phyloP scores from a whole-genome alignment of 23 red algal species.

The Gracilaria caudata region DNA sequence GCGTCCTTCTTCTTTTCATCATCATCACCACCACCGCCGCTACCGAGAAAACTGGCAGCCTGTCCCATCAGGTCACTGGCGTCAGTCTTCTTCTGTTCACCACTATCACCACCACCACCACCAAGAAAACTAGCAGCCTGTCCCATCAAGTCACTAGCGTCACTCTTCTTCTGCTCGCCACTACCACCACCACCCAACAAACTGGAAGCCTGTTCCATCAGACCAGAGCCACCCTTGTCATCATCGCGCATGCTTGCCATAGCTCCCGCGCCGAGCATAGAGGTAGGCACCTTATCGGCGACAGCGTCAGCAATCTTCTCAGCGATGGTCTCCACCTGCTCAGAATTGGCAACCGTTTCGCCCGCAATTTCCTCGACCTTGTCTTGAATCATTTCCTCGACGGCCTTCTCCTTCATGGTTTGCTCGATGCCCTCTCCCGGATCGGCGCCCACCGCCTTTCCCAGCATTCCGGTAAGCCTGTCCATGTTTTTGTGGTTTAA shows the following conservation, averaged over 20 bases:
- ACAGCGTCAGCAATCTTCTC: conserved; percentile 41
- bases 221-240: background rate
- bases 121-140: background rate
- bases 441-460: conserved; percentile 21
- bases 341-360: conserved; percentile 23
- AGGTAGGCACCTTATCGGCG: conserved; percentile 1
- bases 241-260: background rate
- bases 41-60: conserved; percentile 12
- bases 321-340: conserved; percentile 32
- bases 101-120: background rate
- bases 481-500: conserved; percentile 12
- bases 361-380: conserved; percentile 53
- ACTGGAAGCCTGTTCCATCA: conserved; percentile 3
- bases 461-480: conserved; percentile 41
- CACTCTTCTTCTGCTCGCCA: background rate
- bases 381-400: conserved; percentile 39
- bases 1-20: background rate
- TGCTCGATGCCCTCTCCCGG: conserved; percentile 35
- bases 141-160: background rate
- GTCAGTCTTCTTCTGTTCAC: background rate
- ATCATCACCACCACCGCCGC: background rate
- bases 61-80: conserved; percentile 10
- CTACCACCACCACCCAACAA: conserved; percentile 3
- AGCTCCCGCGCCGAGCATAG: background rate
- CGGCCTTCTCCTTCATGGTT: conserved; percentile 58